Percentiles rank a stretch among this genome's conserved stretches.
Conservation (phyloP, 495 filamentous ascomycete genomes). For the Diplogelasinospora grovesii region DNA sequence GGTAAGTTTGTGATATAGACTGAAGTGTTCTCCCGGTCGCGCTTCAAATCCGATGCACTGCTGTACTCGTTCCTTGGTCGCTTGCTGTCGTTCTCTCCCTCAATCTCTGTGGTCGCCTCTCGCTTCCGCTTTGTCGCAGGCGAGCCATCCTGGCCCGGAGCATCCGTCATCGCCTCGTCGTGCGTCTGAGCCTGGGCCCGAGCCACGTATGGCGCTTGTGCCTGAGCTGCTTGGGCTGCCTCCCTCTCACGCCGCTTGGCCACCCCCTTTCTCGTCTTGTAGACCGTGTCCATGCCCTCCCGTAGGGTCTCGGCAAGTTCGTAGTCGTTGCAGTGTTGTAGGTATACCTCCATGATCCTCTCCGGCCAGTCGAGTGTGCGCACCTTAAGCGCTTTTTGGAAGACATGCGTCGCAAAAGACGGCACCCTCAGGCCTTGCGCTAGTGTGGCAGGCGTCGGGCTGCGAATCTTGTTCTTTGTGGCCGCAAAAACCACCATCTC, state of each 20-base stretch:
- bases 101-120: slow-evolving; percentile 42
- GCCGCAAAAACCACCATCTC: slow-evolving; percentile 59
- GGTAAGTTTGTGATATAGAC: slow-evolving; percentile 76
- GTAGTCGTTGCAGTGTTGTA: slow-evolving; percentile 82
- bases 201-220: slow-evolving; percentile 14
- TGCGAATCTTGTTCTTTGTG: slow-evolving; percentile 32
- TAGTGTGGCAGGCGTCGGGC: slow-evolving; percentile 35
- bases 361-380: slow-evolving; percentile 85
- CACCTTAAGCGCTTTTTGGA: slow-evolving; percentile 65
- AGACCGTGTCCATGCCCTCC: slow-evolving; percentile 59
- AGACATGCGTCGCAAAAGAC: slow-evolving; percentile 60
- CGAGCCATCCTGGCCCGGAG: slow-evolving; percentile 16
- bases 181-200: slow-evolving; percentile 16
- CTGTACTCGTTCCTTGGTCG: slow-evolving; percentile 47
- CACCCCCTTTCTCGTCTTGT: slow-evolving; percentile 56
- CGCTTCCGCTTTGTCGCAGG: slow-evolving; percentile 63
- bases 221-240: slow-evolving; percentile 38
- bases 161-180: slow-evolving; percentile 25
- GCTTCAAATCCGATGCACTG: slow-evolving; percentile 46
- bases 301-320: slow-evolving; percentile 68
- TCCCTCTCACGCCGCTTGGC: slow-evolving; percentile 62
- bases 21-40: slow-evolving; percentile 85
- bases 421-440: slow-evolving; percentile 40
- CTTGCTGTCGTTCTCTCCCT: slow-evolving; percentile 43
- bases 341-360: slow-evolving; percentile 73